Percentiles rank a stretch among this genome's conserved stretches.
Evolutionary conservation across 2,329 filamentous ascomycete genomes (phyloP).

Genomic region (Alternaria triticina): DNA sequence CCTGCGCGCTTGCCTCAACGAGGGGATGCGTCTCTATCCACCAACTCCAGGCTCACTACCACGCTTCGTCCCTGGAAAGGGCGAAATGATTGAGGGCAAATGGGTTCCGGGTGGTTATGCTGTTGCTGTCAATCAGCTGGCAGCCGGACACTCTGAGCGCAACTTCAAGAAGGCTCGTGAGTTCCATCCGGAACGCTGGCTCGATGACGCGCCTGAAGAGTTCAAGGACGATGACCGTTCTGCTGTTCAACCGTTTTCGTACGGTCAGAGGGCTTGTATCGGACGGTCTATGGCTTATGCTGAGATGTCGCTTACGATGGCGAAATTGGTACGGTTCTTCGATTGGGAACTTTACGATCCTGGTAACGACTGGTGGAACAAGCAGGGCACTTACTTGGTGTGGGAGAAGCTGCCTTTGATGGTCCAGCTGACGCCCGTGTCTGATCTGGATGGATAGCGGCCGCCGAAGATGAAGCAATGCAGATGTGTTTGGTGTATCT

Average conservation of each 20-base stretch:
- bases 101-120: constrained; percentile 25
- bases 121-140: constrained; percentile 22
- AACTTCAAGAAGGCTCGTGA: constrained; percentile 26
- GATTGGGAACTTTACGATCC: constrained; percentile 2
- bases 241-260: constrained; percentile 32
- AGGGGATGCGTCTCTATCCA: constrained; percentile 23
- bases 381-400: constrained; percentile 6
- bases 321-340: constrained; percentile 2
- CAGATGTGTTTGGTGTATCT: not conserved
- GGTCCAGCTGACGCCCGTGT: not conserved
- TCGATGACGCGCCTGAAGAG: constrained; percentile 1
- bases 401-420: constrained; percentile 10
- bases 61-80: constrained; percentile 19
- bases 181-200: constrained; percentile 16
- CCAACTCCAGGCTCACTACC: constrained; percentile 20
- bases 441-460: not conserved
- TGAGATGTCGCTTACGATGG: not conserved
- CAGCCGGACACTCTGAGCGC: constrained; percentile 17
- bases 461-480: not conserved
- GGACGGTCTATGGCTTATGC: constrained; percentile 5
- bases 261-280: constrained; percentile 18
- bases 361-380: not conserved
- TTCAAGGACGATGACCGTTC: constrained; percentile 38
- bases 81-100: constrained; percentile 19
- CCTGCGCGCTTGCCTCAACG: constrained; percentile 22